Evolutionary conservation across 345 rosid genomes (phyloP).

Genomic region (Pistacia integerrima): DNA sequence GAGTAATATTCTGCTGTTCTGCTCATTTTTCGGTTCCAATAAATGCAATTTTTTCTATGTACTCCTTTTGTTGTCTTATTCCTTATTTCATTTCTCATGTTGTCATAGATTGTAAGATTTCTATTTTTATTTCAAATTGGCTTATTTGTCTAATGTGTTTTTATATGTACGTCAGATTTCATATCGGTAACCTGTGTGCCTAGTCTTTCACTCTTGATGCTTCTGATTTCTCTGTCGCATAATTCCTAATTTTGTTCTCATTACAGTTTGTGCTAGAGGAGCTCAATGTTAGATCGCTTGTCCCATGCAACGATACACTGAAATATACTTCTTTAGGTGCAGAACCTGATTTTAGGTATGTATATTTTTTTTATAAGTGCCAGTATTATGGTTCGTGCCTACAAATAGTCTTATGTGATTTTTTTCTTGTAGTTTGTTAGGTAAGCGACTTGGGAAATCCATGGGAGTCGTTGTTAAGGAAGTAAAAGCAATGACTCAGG

Average conservation of each 20-base stretch:
- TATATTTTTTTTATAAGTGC: constrained; percentile 11
- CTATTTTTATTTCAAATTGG: neutral
- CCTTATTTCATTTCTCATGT: neutral
- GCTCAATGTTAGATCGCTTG: constrained; percentile 80
- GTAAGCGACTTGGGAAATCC: constrained; percentile 92
- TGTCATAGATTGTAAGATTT: neutral
- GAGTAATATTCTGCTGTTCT: neutral
- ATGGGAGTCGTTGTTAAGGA: constrained; percentile 85
- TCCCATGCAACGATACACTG: constrained; percentile 77
- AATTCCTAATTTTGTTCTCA: constrained; percentile 8
- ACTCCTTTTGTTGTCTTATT: neutral
- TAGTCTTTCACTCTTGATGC: neutral
- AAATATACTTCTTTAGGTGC: constrained; percentile 37
- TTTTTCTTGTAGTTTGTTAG: constrained; percentile 57
- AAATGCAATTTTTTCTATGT: neutral
- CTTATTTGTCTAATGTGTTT: neutral
- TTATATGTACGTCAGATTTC: neutral
- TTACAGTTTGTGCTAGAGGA: constrained; percentile 92
- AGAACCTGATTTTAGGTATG: constrained; percentile 96
- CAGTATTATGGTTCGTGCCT: constrained; percentile 14
- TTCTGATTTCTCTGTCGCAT: neutral
- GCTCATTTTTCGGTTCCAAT: neutral
- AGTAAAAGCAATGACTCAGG: constrained; percentile 85
- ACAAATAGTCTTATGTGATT: constrained; percentile 19
- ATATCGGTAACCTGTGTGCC: neutral